These are phyloP conservation scores for Pseudoneurospora amorphoporcata DNA, from an alignment of 495 filamentous ascomycete species.

Conservation along the genomic window DNA sequence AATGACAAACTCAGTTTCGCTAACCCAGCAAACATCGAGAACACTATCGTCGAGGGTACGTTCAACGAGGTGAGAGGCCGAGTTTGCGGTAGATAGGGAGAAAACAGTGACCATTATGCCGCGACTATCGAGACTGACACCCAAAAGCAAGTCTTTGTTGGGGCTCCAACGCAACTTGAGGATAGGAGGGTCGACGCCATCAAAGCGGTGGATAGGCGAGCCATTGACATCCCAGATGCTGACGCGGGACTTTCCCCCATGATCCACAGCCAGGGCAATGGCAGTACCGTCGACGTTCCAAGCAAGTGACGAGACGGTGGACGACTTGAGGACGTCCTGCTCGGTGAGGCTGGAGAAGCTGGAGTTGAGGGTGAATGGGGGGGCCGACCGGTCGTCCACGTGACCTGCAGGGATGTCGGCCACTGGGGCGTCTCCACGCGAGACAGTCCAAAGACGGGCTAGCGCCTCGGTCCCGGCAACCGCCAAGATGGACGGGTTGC, in stretches of 20 bases:
- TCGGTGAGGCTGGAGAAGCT: conserved; percentile 32
- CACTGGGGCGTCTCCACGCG: conserved; percentile 40
- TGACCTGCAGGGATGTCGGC: conserved; percentile 29
- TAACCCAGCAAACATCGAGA: conserved; percentile 52
- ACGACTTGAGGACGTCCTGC: conserved; percentile 33
- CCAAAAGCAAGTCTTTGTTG: conserved; percentile 40
- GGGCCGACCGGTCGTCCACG: conserved; percentile 26
- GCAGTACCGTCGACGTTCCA: conserved; percentile 60
- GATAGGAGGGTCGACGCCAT: conserved; percentile 41
- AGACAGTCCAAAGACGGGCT: conserved; percentile 69
- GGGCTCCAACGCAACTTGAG: conserved; percentile 54
- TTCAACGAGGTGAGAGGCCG: conserved; percentile 30
- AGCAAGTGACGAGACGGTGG: conserved; percentile 51
- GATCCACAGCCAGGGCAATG: conserved; percentile 60
- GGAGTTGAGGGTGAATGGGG: conserved; percentile 8
- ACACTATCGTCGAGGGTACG: conserved; percentile 36
- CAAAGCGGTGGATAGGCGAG: conserved; percentile 30
- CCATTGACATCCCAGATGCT: conserved; percentile 59
- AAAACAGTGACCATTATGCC: conserved; percentile 42
- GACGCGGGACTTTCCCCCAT: conserved; percentile 50
- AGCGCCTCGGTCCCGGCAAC: conserved; percentile 65
- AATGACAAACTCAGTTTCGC: conserved; percentile 45
- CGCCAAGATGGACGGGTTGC: conserved; percentile 62
- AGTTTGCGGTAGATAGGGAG: conserved; percentile 27
- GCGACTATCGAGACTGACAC: conserved; percentile 38